phyloP scores from a whole-genome alignment of 331 rosid genomes.

The Dryas integrifolia region DNA sequence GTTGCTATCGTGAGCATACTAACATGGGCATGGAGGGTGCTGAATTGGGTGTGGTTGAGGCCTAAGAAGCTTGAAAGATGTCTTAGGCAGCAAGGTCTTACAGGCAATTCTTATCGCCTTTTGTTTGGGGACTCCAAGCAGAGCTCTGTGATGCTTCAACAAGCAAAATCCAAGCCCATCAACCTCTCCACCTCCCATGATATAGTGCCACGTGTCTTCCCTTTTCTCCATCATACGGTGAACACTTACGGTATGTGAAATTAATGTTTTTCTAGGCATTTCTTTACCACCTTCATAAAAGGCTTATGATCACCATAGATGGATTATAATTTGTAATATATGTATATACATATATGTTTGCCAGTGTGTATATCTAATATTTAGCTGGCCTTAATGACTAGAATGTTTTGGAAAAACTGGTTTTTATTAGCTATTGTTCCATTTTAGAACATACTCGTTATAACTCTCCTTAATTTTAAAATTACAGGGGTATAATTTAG shows the following conservation, averaged over 20 bases:
- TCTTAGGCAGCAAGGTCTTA: constrained; percentile 21
- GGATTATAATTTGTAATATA: too few relatives aligned
- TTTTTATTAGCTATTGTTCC: too few relatives aligned
- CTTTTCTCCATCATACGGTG: not conserved
- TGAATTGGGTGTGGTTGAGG: constrained; percentile 36
- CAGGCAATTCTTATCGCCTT: constrained; percentile 23
- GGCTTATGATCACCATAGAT: too few relatives aligned
- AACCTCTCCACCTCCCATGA: constrained; percentile 17
- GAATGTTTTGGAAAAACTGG: too few relatives aligned
- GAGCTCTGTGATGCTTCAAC: not conserved
- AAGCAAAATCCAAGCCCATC: constrained; percentile 26
- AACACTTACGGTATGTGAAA: constrained; percentile 30
- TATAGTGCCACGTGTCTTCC: constrained; percentile 1
- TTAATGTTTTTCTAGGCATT: too few relatives aligned
- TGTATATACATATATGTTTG: too few relatives aligned
- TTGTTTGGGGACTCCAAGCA: constrained; percentile 16
- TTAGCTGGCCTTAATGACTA: too few relatives aligned
- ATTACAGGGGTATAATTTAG: too few relatives aligned
- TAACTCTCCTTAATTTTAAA: too few relatives aligned
- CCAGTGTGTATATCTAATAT: too few relatives aligned
- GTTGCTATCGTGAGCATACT: not conserved
- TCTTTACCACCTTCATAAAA: too few relatives aligned
- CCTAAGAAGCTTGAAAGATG: constrained; percentile 25
- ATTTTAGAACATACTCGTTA: too few relatives aligned
- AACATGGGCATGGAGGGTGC: constrained; percentile 21